A percentile compares a stretch with the other conserved stretches of the same genome.
Conservation (phyloP, 371 early-diverging fungal species). For the Apophysomyces ossiformis region DNA sequence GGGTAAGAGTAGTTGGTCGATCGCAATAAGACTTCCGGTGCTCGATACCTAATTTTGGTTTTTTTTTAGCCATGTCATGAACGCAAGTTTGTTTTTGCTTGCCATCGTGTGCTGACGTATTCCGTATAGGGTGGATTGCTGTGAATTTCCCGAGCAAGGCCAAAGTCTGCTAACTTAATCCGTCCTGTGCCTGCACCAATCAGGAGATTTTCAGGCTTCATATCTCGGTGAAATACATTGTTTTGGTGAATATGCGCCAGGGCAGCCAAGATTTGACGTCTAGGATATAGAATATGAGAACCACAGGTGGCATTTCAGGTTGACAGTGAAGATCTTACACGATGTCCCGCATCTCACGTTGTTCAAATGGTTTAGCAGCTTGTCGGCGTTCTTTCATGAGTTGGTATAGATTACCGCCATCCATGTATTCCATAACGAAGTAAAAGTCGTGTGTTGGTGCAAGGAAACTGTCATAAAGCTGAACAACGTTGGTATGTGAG, state of each 20-base stretch:
- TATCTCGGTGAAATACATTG: conserved; percentile 92
- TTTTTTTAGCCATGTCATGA: conserved; percentile 12
- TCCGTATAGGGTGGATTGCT: conserved; percentile 84
- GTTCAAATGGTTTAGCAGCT: conserved; percentile 8
- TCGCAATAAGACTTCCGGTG: conserved; percentile 95
- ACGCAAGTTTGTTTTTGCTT: conserved; percentile 15
- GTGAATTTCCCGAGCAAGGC: conserved; percentile 87
- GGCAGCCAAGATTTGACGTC: conserved; percentile 83
- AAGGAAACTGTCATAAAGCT: conserved; percentile 79
- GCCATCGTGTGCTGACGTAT: conserved; percentile 97
- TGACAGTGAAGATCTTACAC: conserved; percentile 9
- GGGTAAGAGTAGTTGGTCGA: conserved; percentile 87
- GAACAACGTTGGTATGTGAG: conserved; percentile 83
- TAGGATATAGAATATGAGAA: conserved; percentile 17
- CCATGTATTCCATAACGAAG: conserved; percentile 94
- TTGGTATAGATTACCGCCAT: conserved; percentile 90
- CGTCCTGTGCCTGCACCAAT: conserved; percentile 40
- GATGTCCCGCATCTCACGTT: conserved; percentile 14
- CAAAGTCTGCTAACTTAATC: conserved; percentile 95
- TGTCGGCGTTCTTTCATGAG: conserved; percentile 74
- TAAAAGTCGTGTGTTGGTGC: conserved; percentile 77
- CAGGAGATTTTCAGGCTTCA: conserved; percentile 91
- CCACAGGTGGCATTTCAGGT: conserved; percentile 7
- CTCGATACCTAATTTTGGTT: conserved; percentile 81
- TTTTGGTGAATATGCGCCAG: conserved; percentile 87